Evolutionary conservation across 345 rosid genomes (phyloP).

Genomic region (Acer campestre): DNA sequence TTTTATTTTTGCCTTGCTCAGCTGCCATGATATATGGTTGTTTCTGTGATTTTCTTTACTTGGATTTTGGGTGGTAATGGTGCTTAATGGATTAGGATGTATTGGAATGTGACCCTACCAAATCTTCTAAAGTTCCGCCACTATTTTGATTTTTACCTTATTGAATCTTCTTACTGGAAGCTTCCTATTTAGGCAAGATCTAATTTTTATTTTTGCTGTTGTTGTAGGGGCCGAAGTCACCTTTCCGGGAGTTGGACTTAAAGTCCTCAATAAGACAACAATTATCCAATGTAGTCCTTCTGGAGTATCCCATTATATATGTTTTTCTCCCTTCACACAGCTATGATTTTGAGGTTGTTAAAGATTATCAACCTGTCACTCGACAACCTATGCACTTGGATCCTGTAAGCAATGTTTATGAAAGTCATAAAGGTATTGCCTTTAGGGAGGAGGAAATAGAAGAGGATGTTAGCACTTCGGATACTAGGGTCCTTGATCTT

Average conservation of each 20-base stretch:
- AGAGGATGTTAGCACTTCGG: slow-evolving; percentile 44
- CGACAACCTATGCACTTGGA: slow-evolving; percentile 28
- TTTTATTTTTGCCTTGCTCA: background rate
- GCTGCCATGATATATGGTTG: background rate
- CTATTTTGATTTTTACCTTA: background rate
- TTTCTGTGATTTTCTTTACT: background rate
- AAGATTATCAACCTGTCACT: slow-evolving; percentile 25
- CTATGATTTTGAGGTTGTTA: slow-evolving; percentile 63
- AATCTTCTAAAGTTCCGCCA: background rate
- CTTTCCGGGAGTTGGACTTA: slow-evolving; percentile 63
- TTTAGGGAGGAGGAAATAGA: slow-evolving; percentile 75
- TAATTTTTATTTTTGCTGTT: slow-evolving; percentile 9
- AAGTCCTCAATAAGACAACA: slow-evolving; percentile 63
- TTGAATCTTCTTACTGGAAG: background rate
- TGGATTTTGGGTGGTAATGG: background rate
- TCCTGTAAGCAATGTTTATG: slow-evolving; percentile 30
- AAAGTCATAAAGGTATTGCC: slow-evolving; percentile 42
- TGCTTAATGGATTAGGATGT: background rate
- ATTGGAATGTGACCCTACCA: background rate
- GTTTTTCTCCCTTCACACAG: slow-evolving; percentile 75
- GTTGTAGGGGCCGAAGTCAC: slow-evolving; percentile 67
- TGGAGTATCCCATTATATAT: slow-evolving; percentile 89
- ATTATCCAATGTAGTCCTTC: slow-evolving; percentile 51
- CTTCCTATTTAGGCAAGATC: background rate
- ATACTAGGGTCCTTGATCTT: slow-evolving; percentile 50